A percentile compares a stretch with the other conserved stretches of the same genome.
Evolutionary conservation across 768 basidiomycete genomes (phyloP).

Genomic region (Rhizopogon vesiculosus): DNA sequence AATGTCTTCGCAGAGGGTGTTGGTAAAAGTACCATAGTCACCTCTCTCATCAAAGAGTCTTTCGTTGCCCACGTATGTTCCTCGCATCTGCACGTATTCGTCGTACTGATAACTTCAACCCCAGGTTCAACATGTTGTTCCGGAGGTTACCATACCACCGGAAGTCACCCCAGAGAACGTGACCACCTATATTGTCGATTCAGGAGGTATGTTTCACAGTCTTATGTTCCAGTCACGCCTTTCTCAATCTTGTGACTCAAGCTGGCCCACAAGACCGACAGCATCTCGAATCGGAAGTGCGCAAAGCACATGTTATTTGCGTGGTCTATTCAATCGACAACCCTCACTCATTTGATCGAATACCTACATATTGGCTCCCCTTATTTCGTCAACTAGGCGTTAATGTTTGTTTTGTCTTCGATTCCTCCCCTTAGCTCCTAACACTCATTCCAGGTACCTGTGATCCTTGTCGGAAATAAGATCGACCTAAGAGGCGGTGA

Average conservation of each 20-base stretch:
- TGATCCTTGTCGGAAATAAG: constrained; percentile 97
- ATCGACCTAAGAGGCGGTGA: constrained; percentile 92
- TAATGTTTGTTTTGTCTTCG: constrained; percentile 56
- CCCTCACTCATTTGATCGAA: constrained; percentile 92
- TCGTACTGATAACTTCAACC: constrained; percentile 1
- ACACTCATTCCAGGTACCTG: constrained; percentile 64
- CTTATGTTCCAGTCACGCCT: background rate
- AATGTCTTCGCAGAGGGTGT: constrained; percentile 68
- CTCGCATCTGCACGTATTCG: background rate
- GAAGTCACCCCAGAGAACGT: constrained; percentile 97
- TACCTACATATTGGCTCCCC: constrained; percentile 98
- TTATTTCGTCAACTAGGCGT: constrained; percentile 93
- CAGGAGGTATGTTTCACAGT: constrained; percentile 66
- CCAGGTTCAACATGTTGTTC: constrained; percentile 92
- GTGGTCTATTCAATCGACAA: constrained; percentile 97
- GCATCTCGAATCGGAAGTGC: constrained; percentile 91
- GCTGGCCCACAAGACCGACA: constrained; percentile 81
- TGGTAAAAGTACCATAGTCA: constrained; percentile 97
- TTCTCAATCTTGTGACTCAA: constrained; percentile 27
- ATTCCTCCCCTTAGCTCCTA: background rate
- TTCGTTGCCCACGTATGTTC: constrained; percentile 79
- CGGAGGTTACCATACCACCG: constrained; percentile 97
- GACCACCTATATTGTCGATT: constrained; percentile 96
- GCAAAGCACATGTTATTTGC: constrained; percentile 97
- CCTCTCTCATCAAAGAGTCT: constrained; percentile 93